These are phyloP conservation scores for Thyridium curvatum DNA, from an alignment of 2,329 filamentous ascomycete genomes.

Conservation along the genomic window DNA sequence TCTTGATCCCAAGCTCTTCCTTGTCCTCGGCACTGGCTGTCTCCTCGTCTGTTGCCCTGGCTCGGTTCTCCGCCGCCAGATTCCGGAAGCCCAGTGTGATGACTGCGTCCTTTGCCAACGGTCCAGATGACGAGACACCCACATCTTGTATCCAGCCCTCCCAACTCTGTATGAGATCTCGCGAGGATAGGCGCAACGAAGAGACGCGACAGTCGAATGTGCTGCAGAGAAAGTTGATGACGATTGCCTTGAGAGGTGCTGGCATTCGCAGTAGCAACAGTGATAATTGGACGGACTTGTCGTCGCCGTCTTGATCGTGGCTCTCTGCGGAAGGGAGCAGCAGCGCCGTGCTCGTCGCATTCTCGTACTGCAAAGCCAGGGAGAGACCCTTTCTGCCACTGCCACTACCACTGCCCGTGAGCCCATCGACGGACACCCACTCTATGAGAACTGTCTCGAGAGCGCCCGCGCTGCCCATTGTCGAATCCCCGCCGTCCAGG, in stretches of 20 bases:
- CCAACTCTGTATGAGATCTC: conserved; percentile 41
- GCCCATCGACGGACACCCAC: conserved; percentile 29
- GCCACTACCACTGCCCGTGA: not conserved
- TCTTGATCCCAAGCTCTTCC: conserved; percentile 26
- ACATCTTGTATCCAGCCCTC: conserved; percentile 42
- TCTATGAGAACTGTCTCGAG: conserved; percentile 41
- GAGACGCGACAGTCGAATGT: conserved; percentile 52
- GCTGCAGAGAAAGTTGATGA: conserved; percentile 44
- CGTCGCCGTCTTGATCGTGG: conserved; percentile 5
- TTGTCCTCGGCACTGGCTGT: not conserved
- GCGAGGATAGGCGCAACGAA: conserved; percentile 41
- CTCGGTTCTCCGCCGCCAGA: conserved; percentile 13
- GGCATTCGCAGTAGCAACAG: conserved; percentile 52
- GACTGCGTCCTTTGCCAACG: conserved; percentile 37
- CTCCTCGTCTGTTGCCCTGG: not conserved
- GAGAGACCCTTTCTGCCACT: conserved; percentile 26
- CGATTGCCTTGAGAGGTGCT: conserved; percentile 37
- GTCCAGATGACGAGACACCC: conserved; percentile 24
- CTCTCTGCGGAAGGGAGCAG: conserved; percentile 31
- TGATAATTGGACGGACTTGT: conserved; percentile 40
- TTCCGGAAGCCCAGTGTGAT: conserved; percentile 45
- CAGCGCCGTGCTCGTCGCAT: conserved; percentile 42
- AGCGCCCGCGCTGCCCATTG: conserved; percentile 31
- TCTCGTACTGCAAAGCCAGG: conserved; percentile 47
- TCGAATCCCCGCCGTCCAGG: conserved; percentile 28